Conservation (phyloP, 2,329 filamentous ascomycete species). For the Xylaria sp. region DNA sequence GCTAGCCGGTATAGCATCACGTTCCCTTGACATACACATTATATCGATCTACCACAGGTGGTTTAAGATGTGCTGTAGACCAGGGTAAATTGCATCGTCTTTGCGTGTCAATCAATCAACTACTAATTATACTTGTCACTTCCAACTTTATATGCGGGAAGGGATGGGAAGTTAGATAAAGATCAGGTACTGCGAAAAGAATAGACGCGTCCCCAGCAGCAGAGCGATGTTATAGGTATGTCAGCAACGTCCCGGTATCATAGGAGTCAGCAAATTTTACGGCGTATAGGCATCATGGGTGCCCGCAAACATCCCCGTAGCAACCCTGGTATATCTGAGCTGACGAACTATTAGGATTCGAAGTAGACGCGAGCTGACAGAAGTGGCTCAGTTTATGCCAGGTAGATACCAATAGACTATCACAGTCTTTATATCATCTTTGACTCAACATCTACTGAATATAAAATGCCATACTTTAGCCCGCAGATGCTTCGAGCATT, state of each 20-base stretch:
- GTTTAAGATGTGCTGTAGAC: neutral
- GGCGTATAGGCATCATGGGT: neutral
- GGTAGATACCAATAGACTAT: neutral
- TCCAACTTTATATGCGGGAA: neutral
- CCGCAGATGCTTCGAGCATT: neutral
- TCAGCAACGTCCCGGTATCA: neutral
- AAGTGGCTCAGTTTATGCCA: neutral
- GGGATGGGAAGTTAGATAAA: neutral
- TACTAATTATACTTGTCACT: neutral
- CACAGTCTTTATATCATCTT: neutral
- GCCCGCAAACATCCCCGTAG: neutral
- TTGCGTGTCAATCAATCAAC: neutral
- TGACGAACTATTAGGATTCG: neutral
- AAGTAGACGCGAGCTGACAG: neutral
- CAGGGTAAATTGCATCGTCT: neutral
- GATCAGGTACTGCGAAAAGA: neutral
- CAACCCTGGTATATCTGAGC: neutral
- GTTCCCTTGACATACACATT: neutral
- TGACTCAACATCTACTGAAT: neutral
- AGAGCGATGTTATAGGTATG: neutral
- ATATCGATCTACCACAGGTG: neutral
- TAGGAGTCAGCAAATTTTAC: neutral
- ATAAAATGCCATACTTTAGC: neutral
- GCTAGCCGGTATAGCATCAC: neutral
- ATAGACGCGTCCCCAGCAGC: neutral